Base-by-base conservation (phyloP, 495 filamentous ascomycete species). In the Penicillium steckii region DNA sequence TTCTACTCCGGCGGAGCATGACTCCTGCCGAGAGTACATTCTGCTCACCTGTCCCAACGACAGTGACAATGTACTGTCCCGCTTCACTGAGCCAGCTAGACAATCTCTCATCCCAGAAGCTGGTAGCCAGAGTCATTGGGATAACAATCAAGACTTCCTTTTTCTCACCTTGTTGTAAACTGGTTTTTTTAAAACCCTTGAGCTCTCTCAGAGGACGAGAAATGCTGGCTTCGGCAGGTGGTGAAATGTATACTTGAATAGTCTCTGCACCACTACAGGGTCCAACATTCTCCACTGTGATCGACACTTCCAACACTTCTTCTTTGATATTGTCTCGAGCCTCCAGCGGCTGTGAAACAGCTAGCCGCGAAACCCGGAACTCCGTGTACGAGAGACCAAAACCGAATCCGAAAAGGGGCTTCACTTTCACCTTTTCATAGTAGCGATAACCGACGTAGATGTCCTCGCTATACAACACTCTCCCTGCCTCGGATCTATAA, bases 371-470 rank as follows among this genome's bases (percentile, higher is more conserved):
- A 37, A 37, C 13, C 13, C 32, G 9, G 32, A 37, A 37, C 3
- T 4, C 32, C 18, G 32, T 37, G 32, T 37, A 37, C 4, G 32
- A 37, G n/a, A n/a, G n/a, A n/a, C n/a, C n/a, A n/a, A n/a, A n/a
- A n/a, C 60, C 60, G 37, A 64, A 64, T 30, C 53, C 53, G 50
- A 64, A 64, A 12, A 60, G 43, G 18, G 55, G 50, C 18, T 55
- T 43, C 23, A 50, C 46, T 27, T 49, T 89, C 1, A 82, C 84
- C 85, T 89, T 88, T 12, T 92, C 88, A 66, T 90, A 92, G 66
- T 86, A 85, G 8, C 86, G 74, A 63, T 93, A 92, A 3, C 88
- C 88, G 44, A 89, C 81, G 67, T 84, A 89, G 23, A 92, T 66
- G 35, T 81, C 83, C 67, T 91, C 87, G 26, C 84, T 83, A 52